A percentile compares a stretch with the other conserved stretches of the same genome.
phyloP scores from a whole-genome alignment of 108 stramenopile genomes.

The Cylindrotheca closterium region DNA sequence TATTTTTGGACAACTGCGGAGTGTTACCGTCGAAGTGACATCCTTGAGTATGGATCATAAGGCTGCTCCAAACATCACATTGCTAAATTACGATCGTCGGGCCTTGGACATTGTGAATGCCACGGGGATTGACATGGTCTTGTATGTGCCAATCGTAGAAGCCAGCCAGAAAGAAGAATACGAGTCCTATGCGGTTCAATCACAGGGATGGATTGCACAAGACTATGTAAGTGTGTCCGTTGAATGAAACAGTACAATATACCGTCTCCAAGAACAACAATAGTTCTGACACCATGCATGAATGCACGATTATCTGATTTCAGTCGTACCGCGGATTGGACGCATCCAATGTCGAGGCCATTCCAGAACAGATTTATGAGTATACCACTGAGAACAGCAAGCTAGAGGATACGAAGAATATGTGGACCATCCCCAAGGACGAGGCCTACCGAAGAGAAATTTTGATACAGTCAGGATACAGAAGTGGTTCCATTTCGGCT shows the following conservation, averaged over 20 bases:
- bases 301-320: too few relatives aligned
- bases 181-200: slow-evolving; percentile 11
- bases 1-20: slow-evolving; percentile 18
- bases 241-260: too few relatives aligned
- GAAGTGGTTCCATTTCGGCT: neutral
- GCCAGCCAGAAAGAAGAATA: neutral
- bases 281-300: too few relatives aligned
- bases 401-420: too few relatives aligned
- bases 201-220: slow-evolving; percentile 6
- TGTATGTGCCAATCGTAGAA: slow-evolving; percentile 21
- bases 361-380: slow-evolving; percentile 6
- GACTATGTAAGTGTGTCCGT: slow-evolving; percentile 8
- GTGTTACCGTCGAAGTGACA: slow-evolving; percentile 16
- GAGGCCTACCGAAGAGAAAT: too few relatives aligned
- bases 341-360: neutral
- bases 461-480: neutral
- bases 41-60: neutral
- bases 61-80: slow-evolving; percentile 21
- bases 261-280: too few relatives aligned
- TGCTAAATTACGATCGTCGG: slow-evolving; percentile 20
- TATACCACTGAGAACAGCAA: too few relatives aligned
- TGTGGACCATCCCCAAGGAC: too few relatives aligned
- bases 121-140: slow-evolving; percentile 16
- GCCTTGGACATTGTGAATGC: neutral
- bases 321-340: slow-evolving; percentile 10